Evolutionary conservation across 1,284 basidiomycete genomes (phyloP).

Genomic region (Sanguinoderma infundibulare): DNA sequence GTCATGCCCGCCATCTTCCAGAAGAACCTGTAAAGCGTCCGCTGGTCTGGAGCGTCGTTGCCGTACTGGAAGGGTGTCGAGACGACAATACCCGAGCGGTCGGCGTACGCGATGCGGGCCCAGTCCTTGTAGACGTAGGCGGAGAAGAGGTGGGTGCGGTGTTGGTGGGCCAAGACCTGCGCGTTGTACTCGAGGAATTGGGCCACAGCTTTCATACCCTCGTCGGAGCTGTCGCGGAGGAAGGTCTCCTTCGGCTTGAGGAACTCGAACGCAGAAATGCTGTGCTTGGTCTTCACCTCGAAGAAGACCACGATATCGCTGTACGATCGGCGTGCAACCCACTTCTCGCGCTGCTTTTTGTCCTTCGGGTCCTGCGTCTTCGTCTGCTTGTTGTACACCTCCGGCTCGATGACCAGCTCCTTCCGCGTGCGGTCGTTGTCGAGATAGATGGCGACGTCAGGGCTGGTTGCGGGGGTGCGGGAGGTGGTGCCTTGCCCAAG

Average conservation of each 20-base stretch:
- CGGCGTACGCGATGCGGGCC: constrained; percentile 14
- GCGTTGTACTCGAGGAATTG: constrained; percentile 16
- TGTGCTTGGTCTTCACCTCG: background rate
- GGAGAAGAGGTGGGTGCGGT: constrained; percentile 22
- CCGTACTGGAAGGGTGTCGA: constrained; percentile 21
- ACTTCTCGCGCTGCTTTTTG: background rate
- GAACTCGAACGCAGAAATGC: background rate
- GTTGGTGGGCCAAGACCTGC: constrained; percentile 19
- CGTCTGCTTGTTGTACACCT: background rate
- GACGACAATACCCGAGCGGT: constrained; percentile 11
- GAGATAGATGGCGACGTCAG: background rate
- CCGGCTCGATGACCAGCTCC: background rate
- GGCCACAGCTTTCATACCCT: background rate
- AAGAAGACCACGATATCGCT: background rate
- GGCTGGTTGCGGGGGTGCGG: background rate
- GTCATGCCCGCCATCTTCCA: constrained; percentile 22
- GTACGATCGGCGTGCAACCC: background rate
- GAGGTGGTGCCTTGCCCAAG: background rate
- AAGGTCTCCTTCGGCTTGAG: no score
- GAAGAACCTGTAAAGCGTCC: constrained; percentile 19
- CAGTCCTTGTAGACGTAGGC: constrained; percentile 12
- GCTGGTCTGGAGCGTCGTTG: background rate
- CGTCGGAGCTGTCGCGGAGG: background rate
- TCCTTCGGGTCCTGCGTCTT: background rate
- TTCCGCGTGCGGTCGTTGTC: background rate